These are phyloP conservation scores for Croton setiger DNA, from an alignment of 441 rosid species.

Conservation along the genomic window DNA sequence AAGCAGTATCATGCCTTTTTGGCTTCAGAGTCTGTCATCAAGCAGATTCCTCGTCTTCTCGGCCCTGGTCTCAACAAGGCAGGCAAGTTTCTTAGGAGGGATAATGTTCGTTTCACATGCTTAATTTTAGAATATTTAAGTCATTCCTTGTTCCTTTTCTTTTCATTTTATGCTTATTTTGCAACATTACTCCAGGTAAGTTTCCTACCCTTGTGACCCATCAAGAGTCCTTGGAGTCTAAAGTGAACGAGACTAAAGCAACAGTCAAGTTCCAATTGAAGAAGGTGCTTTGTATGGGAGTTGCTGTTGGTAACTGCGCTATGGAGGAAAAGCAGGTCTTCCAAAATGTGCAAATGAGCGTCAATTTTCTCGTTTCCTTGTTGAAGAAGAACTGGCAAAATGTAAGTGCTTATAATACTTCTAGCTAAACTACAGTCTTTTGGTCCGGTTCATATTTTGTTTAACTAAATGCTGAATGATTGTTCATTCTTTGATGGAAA, in stretches of 20 bases:
- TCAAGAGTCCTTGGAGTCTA: constrained; percentile 88
- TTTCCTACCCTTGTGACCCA: constrained; percentile 93
- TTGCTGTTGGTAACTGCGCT: constrained; percentile 73
- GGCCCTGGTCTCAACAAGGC: constrained; percentile 99
- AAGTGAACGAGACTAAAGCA: constrained; percentile 96
- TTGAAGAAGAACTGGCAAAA: constrained; percentile 98
- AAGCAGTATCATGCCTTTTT: constrained; percentile 93
- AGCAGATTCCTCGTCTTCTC: constrained; percentile 97
- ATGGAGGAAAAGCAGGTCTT: constrained; percentile 98
- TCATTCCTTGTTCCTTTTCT: background rate
- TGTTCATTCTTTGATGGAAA: background rate
- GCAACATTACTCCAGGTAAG: constrained; percentile 56
- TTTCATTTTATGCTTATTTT: background rate
- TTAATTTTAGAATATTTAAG: background rate
- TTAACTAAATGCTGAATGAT: background rate
- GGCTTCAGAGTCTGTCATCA: constrained; percentile 96
- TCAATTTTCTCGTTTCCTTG: constrained; percentile 86
- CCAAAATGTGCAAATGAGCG: constrained; percentile 93
- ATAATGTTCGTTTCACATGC: background rate
- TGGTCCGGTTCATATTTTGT: background rate
- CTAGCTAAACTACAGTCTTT: background rate
- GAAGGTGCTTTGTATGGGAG: constrained; percentile 99
- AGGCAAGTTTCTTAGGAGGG: constrained; percentile 50
- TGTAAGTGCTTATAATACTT: constrained; percentile 36
- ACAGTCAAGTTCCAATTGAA: constrained; percentile 83